Percentiles rank a stretch among this genome's conserved stretches.
phyloP scores from a whole-genome alignment of 768 basidiomycete genomes.

The Phallus indusiatus region DNA sequence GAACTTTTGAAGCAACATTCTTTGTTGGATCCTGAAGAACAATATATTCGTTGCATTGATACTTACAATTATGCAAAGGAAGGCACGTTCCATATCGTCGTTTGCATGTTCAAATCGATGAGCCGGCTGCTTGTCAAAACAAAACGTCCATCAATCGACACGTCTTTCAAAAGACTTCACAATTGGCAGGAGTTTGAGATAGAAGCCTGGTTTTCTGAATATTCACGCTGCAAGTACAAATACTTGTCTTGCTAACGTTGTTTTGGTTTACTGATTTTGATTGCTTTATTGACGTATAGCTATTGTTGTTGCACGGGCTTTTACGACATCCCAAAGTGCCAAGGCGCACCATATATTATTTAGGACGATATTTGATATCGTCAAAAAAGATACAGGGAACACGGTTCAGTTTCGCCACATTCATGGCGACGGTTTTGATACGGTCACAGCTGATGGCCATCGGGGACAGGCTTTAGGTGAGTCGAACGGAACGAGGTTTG shows the following conservation, averaged over 20 bases:
- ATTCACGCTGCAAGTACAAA: constrained; percentile 9
- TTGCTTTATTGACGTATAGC: no score
- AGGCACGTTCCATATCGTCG: constrained; percentile 10
- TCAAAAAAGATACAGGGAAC: constrained; percentile 12
- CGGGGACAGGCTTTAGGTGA: no score
- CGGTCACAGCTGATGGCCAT: not conserved
- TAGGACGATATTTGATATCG: constrained; percentile 15
- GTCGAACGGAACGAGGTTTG: no score
- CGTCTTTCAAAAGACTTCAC: constrained; percentile 11
- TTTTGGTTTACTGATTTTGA: no score
- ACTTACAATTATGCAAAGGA: constrained; percentile 2
- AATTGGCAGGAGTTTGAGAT: constrained; percentile 14
- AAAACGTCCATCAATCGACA: constrained; percentile 11
- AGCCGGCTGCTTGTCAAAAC: constrained; percentile 11
- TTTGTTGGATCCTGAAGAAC: constrained; percentile 1
- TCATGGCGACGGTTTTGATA: constrained; percentile 14
- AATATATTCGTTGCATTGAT: constrained; percentile 17
- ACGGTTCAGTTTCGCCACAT: constrained; percentile 17
- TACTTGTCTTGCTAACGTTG: no score
- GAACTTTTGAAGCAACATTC: constrained; percentile 8
- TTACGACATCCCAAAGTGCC: constrained; percentile 20
- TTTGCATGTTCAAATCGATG: constrained; percentile 20
- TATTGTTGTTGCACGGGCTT: constrained; percentile 16
- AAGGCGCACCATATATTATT: constrained; percentile 20
- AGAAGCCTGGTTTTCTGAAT: constrained; percentile 11